These are phyloP conservation scores for Cyberlindnera amylophila DNA, from an alignment of 805 yeast species.

Conservation along the genomic window DNA sequence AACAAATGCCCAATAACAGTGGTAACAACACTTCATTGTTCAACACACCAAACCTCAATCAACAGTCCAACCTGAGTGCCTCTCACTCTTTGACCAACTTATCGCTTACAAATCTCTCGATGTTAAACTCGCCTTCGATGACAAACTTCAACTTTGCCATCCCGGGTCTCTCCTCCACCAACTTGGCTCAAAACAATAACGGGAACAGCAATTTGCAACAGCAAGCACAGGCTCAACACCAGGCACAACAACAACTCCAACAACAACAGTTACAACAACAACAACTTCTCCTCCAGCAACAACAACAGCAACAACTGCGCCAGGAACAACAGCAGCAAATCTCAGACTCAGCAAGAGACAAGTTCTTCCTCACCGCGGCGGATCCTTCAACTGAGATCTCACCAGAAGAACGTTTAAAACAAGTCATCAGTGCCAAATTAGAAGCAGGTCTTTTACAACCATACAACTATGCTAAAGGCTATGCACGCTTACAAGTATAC, in stretches of 20 bases:
- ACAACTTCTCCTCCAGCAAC: conserved; percentile 12
- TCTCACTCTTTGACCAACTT: conserved; percentile 29
- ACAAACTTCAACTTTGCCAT: conserved; percentile 12
- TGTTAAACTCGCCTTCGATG: conserved; percentile 23
- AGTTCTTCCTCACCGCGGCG: conserved; percentile 92
- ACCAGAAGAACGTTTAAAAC: conserved; percentile 89
- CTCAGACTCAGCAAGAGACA: conserved; percentile 79
- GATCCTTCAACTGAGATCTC: conserved; percentile 94
- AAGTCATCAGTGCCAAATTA: conserved; percentile 88
- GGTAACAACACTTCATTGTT: conserved; percentile 8
- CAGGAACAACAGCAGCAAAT: conserved; percentile 21
- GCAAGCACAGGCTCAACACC: conserved; percentile 6
- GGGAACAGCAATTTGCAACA: conserved; percentile 10
- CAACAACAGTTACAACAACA: conserved; percentile 11
- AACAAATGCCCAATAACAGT: conserved; percentile 2
- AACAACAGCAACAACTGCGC: conserved; percentile 10
- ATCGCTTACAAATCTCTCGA: conserved; percentile 22
- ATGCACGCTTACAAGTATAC: conserved; percentile 81
- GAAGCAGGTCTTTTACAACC: conserved; percentile 93
- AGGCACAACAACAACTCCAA: conserved; percentile 8
- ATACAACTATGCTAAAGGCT: conserved; percentile 90
- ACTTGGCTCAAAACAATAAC: conserved; percentile 9
- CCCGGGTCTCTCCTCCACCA: conserved; percentile 10
- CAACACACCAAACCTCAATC: conserved; percentile 7
- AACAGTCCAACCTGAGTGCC: conserved; percentile 9